Evolutionary conservation across 495 filamentous ascomycete genomes (phyloP).

Genomic region (Talaromyces proteolyticus): DNA sequence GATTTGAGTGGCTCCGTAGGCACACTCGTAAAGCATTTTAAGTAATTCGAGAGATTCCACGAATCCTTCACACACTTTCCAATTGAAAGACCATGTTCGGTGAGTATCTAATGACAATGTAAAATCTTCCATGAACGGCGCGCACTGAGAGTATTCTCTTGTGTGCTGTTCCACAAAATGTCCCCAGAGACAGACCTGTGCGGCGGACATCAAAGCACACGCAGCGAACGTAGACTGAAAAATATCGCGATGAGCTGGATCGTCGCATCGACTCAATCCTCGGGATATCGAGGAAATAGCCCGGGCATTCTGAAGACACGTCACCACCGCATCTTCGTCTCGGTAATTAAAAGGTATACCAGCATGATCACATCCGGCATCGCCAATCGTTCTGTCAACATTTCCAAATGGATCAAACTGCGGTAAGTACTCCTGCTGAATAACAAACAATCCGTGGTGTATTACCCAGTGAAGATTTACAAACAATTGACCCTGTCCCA

Average conservation of each 20-base stretch:
- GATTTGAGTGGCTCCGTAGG: neutral
- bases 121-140: neutral
- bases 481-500: neutral
- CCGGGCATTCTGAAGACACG: neutral
- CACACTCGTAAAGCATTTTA: neutral
- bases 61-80: neutral
- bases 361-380: neutral
- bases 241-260: neutral
- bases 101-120: neutral
- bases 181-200: neutral
- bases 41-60: neutral
- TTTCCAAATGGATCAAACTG: neutral
- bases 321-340: neutral
- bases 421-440: conserved; percentile 1
- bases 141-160: neutral
- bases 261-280: neutral
- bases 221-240: neutral
- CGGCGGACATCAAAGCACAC: neutral
- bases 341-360: neutral
- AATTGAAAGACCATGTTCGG: neutral
- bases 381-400: neutral
- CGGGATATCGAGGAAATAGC: neutral
- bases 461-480: conserved; percentile 1
- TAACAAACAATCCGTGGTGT: conserved; percentile 1
- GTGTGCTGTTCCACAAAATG: neutral